These are phyloP conservation scores for Astragalus glycyphyllos DNA, from an alignment of 306 rosid genomes.

Conservation along the genomic window DNA sequence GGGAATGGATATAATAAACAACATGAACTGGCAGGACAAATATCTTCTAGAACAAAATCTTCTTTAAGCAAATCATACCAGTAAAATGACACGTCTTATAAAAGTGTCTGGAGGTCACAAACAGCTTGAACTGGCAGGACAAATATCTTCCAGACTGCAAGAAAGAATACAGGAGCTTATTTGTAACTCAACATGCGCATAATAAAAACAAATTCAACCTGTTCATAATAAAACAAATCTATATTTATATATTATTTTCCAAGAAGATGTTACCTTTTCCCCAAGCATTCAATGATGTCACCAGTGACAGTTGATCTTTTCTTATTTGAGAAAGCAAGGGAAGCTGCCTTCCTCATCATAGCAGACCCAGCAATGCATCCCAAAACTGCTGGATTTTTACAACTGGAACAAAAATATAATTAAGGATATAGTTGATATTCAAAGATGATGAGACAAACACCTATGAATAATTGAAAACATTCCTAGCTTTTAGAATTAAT, in stretches of 20 bases:
- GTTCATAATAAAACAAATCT: background rate
- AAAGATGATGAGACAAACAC: background rate
- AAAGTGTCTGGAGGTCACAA: conserved; percentile 1
- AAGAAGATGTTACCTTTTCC: conserved; percentile 65
- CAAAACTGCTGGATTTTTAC: conserved; percentile 69
- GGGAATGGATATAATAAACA: background rate
- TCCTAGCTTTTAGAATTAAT: background rate
- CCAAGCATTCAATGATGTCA: conserved; percentile 88
- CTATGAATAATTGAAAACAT: background rate
- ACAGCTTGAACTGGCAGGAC: conserved; percentile 57
- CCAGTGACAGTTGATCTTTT: conserved; percentile 89
- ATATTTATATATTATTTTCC: background rate
- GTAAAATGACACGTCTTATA: background rate
- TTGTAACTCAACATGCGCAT: background rate
- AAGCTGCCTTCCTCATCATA: conserved; percentile 87
- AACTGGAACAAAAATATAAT: conserved; percentile 46
- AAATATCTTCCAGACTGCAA: conserved; percentile 83
- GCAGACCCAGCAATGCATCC: conserved; percentile 92
- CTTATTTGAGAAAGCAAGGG: conserved; percentile 75
- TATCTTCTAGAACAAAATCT: background rate
- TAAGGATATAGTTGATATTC: background rate
- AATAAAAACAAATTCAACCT: conserved; percentile 10
- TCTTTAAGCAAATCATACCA: conserved; percentile 13
- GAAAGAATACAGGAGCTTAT: conserved; percentile 27
- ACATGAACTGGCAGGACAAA: no score